Base-by-base conservation (phyloP, 805 yeast species). In the Saturnispora bothae region DNA sequence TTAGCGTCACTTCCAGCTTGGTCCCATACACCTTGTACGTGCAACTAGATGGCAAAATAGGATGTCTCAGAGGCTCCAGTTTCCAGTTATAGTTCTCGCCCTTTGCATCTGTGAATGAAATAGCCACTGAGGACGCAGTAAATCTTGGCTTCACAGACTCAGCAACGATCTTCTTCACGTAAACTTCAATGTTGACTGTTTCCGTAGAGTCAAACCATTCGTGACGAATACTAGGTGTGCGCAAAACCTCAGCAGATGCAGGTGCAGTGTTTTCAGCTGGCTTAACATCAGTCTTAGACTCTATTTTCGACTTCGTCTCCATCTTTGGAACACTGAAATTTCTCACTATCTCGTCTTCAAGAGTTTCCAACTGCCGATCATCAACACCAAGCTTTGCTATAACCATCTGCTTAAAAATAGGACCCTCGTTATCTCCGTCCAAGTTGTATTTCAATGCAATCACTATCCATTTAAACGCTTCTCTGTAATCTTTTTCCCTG, bases 151-250 rank as follows among this genome's bases (percentile, higher is more conserved):
- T 54, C 14, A 67, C 50, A 3, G 66, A 55, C 4, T 71, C 75
- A 32, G 65, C 52, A 7, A 79, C 76, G 14, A 84, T 69, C 29
- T 70, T 70, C 43, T 80, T 77, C 34, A 83, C 74, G 51, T 79
- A 89, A 5, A 89, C 59, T 2, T 89, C 74, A 21, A 88, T 63
- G 1, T 78, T 76, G 12, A 86, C 72, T 3, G 56, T 53, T 1
- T 61, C 61, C 8, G 61, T 49, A 13, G 77, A 67, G 56, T 92
- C 96, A 59, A 77, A 89, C 76, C 81, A 82, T 46, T 82, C 88
- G n/a, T 62, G 59, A 48, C 68, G 68, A 42, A 37, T 49, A 42
- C 40, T 43, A 49, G 44, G 35, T 12, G 25, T 18, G n/a, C 40
- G 34, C 15, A 29, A 15, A 9, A 35, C 23, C 13, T 6, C n/a